Base-by-base conservation (phyloP, 345 rosid species). In the Noccaea caerulescens region DNA sequence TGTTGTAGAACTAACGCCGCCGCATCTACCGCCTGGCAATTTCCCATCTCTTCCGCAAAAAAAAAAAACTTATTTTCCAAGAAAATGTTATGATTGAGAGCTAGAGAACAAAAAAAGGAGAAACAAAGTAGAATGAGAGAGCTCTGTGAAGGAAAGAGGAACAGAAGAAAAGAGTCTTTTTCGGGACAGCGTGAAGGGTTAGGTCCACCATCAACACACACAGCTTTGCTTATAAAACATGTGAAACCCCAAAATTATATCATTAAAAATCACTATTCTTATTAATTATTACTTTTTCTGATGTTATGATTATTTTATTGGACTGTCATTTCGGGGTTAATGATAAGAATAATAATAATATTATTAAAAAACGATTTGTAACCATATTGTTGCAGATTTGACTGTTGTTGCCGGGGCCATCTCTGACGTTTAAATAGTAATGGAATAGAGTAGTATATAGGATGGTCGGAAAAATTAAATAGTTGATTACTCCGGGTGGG, bases 1-100 rank as follows among this genome's bases (percentile, higher is more conserved):
- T 94, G 98, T 76, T 94, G 98, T 75, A 94, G 79, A 14, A 88
- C 98, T 54, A 94, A 73, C 14, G 96, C 99, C 1, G 98, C 99
- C 1, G 99, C 99, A 63, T 94, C 99, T 37, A 94, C 83, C 51
- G 99, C 91, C 55, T 94, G 99, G 72, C 98, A 94, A 36, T 94
- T 94, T 30, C 99, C 99, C 99, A 89, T 94, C 32, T 71, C 63
- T 68, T n/a, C 8, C 1, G 38, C 36, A 27, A 5, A 14, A 58
- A 13, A 4, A 47, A 23, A 41, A 32, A 10, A 14, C 1, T 23
- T 12, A 8, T 3, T 34, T 34, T 34, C 14, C 4, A 37, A 7
- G 25, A 14, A 13, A 38, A 7, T 10, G 63, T 37, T 25, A 25
- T 14, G 36, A 59, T 23, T 58, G 47, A 36, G 38, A 36, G 38